Conservation (phyloP, 2,329 filamentous ascomycete species). For the Pseudocercospora vitis region DNA sequence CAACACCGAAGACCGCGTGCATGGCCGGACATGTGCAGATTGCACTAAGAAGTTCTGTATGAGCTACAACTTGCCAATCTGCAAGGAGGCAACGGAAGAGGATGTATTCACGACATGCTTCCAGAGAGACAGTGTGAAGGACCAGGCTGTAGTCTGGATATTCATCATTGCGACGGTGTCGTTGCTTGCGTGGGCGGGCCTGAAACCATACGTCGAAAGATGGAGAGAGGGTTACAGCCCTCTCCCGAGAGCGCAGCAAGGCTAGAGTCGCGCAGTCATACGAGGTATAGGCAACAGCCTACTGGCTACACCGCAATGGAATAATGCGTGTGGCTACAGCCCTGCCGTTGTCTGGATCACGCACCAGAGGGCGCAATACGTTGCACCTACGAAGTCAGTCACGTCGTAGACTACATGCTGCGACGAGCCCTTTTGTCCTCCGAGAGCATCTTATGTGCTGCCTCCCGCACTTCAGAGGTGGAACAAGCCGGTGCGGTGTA, state of each 20-base stretch:
- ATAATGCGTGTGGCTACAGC: too few relatives aligned
- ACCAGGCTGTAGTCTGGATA: conserved; percentile 64
- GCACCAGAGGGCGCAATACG: too few relatives aligned
- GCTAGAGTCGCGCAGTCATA: too few relatives aligned
- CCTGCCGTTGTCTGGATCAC: too few relatives aligned
- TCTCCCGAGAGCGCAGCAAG: neutral
- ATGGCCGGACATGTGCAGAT: conserved; percentile 57
- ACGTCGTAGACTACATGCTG: too few relatives aligned
- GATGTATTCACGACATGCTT: conserved; percentile 68
- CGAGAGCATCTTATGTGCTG: neutral
- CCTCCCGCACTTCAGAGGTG: neutral
- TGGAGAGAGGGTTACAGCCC: conserved; percentile 22
- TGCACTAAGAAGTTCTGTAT: conserved; percentile 69
- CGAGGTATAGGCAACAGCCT: too few relatives aligned
- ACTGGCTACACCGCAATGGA: too few relatives aligned
- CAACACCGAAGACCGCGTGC: conserved; percentile 21
- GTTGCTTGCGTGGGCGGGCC: conserved; percentile 59
- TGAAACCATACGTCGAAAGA: conserved; percentile 59
- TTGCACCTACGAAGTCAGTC: too few relatives aligned
- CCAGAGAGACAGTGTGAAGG: conserved; percentile 67
- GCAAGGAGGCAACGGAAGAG: conserved; percentile 60
- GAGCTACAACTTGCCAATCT: conserved; percentile 61
- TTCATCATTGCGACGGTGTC: conserved; percentile 65
- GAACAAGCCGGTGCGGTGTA: neutral
- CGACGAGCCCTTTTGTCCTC: too few relatives aligned